Conservation (phyloP, 306 rosid species). For the Cucumis cinereus region DNA sequence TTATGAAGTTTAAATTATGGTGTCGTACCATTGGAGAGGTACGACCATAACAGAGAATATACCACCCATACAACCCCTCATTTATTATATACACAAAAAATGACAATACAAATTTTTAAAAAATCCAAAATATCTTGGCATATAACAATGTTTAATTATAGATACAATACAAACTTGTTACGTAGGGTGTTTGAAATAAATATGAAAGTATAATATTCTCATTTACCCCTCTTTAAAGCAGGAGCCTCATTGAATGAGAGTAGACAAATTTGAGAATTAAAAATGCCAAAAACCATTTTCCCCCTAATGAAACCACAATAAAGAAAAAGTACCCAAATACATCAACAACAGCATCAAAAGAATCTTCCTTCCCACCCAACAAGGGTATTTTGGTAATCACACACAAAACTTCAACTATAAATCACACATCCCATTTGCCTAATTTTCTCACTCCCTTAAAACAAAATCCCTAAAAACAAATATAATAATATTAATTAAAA, state of each 20-base stretch:
- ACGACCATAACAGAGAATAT: too few species aligned
- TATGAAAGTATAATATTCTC: too few species aligned
- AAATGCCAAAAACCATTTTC: background rate
- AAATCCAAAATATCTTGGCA: too few species aligned
- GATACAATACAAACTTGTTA: too few species aligned
- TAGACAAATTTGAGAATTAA: background rate
- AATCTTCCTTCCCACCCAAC: background rate
- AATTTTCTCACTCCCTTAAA: background rate
- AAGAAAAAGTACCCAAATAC: background rate
- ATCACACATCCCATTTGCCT: background rate
- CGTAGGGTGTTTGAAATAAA: too few species aligned
- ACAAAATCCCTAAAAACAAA: background rate
- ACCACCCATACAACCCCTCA: too few species aligned
- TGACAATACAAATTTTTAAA: too few species aligned
- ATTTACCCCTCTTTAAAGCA: too few species aligned
- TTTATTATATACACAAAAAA: too few species aligned
- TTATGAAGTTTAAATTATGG: too few species aligned
- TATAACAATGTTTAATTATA: too few species aligned
- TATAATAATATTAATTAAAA: background rate
- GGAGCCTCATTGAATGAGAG: background rate
- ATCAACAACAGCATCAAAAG: background rate
- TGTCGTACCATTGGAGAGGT: too few species aligned
- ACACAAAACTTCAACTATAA: background rate
- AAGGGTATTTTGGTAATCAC: background rate
- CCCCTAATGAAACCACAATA: background rate